Base-by-base conservation (phyloP, 208 protist genomes). In the Crithidia acanthocephali region DNA sequence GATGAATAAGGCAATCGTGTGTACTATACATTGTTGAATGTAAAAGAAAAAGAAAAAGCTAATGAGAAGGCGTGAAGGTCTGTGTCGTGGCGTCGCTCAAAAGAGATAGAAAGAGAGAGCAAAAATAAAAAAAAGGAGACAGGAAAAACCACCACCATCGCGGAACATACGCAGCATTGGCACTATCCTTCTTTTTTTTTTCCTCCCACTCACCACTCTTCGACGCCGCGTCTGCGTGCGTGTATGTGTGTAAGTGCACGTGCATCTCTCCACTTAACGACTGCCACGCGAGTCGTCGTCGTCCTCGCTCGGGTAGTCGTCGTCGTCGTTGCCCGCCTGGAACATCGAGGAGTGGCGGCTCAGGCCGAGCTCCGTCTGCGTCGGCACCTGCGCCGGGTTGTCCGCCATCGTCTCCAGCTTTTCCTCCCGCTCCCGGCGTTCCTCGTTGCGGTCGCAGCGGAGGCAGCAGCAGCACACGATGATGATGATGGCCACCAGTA, bases 301-400 rank as follows among this genome's bases (percentile, higher is more conserved):
- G 40, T 76, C 68, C 20, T 72, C 61, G 61, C 58, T 63, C 40
- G 35, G 11, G 44, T 50, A 30, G 25, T 58, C 58, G n/a, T 32
- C 62, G 51, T 56, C 22, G 50, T 27, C 33, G 66, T 61, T 42
- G 60, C 51, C 53, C 3, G 7, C 7, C 22, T 35, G 35, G 47
- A 65, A 60, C 32, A 74, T 13, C 40, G 47, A 52, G 25, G 68
- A 48, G 66, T 47, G 45, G 44, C 80, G 75, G 63, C 81, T 79
- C 50, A 84, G 71, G 30, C 74, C 80, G 9, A 90, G 27, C 62
- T 93, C 72, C 28, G 84, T 81, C 80, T 93, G 84, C 22, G 74
- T 83, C 13, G 87, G 83, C 45, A 90, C 60, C 35, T 72, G 67
- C n/a, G 72, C 72, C 35, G 81, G 72, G 72, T 86, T 90, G 51